A percentile compares a stretch with the other conserved stretches of the same genome.
These are phyloP conservation scores for Calycina herbarum DNA, from an alignment of 2,329 filamentous ascomycete species.

Conservation along the genomic window DNA sequence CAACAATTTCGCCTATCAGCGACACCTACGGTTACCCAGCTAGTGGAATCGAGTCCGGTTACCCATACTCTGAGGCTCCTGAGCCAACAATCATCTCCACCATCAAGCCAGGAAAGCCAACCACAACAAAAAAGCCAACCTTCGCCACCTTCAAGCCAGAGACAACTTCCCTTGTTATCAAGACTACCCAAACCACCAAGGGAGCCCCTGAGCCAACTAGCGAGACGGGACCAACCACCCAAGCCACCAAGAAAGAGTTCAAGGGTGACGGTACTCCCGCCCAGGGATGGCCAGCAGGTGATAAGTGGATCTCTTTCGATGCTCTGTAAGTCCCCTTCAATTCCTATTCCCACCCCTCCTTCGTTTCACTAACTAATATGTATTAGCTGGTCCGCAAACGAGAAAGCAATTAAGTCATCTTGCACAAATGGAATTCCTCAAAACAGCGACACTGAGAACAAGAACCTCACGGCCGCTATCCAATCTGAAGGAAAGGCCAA, in stretches of 20 bases:
- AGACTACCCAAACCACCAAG: neutral
- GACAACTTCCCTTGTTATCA: neutral
- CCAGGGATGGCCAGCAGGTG: conserved; percentile 13
- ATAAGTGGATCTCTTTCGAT: conserved; percentile 13
- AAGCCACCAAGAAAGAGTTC: neutral
- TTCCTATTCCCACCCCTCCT: neutral
- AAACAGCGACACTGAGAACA: conserved; percentile 13
- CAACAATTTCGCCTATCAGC: neutral
- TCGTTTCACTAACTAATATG: neutral
- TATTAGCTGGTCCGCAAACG: conserved; percentile 7
- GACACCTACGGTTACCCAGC: neutral
- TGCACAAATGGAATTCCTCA: neutral
- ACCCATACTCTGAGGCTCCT: neutral
- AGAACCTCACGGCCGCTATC: conserved; percentile 13
- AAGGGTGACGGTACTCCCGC: conserved; percentile 12
- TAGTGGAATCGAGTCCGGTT: neutral
- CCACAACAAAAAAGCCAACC: neutral
- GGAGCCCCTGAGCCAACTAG: neutral
- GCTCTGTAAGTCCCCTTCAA: conserved; percentile 10
- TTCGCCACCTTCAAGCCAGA: conserved; percentile 2
- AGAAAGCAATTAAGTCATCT: neutral
- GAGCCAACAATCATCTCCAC: neutral
- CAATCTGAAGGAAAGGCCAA: conserved; percentile 7
- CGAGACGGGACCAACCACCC: neutral
- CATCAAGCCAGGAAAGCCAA: neutral